Evolutionary conservation across 148 eudicot species (phyloP).

Genomic region (Selenicereus undatus): DNA sequence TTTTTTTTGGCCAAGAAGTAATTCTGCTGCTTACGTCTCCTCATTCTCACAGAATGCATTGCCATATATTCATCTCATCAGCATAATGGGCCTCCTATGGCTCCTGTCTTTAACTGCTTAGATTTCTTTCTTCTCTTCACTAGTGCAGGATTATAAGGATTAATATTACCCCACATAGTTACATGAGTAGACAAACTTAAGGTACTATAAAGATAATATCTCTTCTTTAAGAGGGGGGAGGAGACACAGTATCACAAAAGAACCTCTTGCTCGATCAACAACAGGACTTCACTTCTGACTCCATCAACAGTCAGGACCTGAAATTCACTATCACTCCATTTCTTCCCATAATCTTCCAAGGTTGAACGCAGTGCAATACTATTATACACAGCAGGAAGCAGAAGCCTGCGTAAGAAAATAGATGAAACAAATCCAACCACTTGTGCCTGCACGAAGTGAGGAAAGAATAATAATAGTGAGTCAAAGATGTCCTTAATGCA

Average conservation of each 20-base stretch:
- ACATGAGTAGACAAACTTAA: not conserved
- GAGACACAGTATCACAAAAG: not conserved
- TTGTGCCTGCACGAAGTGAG: slow-evolving; percentile 58
- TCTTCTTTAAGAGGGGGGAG: not conserved
- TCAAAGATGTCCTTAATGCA: not conserved
- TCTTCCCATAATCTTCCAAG: slow-evolving; percentile 66
- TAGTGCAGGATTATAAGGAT: too few relatives aligned
- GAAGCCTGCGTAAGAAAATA: slow-evolving; percentile 69
- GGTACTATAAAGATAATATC: not conserved
- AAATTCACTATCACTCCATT: slow-evolving; percentile 76
- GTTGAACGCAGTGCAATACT: slow-evolving; percentile 55
- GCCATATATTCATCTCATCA: too few relatives aligned
- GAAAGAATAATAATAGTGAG: slow-evolving; percentile 12
- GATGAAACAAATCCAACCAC: slow-evolving; percentile 66
- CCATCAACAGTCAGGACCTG: slow-evolving; percentile 64
- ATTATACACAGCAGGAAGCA: slow-evolving; percentile 74
- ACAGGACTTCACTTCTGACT: slow-evolving; percentile 63
- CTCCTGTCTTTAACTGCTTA: too few relatives aligned
- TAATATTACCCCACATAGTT: not conserved
- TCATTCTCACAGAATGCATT: too few relatives aligned
- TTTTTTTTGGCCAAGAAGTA: not conserved
- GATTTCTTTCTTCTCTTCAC: too few relatives aligned
- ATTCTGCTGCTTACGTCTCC: too few relatives aligned
- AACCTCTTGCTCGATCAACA: slow-evolving; percentile 83
- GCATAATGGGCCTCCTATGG: too few relatives aligned